Percentiles rank a stretch among this genome's conserved stretches.
phyloP scores from a whole-genome alignment of 441 rosid genomes.

The Erodium chrysanthum region DNA sequence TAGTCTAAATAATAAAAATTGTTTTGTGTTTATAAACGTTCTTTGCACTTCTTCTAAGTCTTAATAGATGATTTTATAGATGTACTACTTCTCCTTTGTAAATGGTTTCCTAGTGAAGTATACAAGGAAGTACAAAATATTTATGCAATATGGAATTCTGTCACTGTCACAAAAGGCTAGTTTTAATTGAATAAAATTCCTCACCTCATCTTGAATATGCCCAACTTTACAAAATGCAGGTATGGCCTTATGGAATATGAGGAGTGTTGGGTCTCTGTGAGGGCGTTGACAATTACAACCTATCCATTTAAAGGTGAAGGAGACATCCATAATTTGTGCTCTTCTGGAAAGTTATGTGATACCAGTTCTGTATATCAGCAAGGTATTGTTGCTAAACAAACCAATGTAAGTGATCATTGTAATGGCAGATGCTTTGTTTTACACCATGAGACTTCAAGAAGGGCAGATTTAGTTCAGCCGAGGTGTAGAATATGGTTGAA shows the following conservation, averaged over 20 bases:
- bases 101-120: not conserved
- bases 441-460: slow-evolving; percentile 44
- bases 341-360: slow-evolving; percentile 37
- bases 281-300: slow-evolving; percentile 41
- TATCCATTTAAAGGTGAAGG: slow-evolving; percentile 30
- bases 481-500: slow-evolving; percentile 43
- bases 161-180: not conserved
- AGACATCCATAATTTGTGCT: slow-evolving; percentile 42
- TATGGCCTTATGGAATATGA: slow-evolving; percentile 41
- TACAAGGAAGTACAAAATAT: not conserved
- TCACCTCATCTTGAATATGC: not conserved
- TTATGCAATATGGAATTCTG: slow-evolving; percentile 4
- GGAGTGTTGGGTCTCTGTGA: slow-evolving; percentile 38
- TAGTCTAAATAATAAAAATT: not conserved
- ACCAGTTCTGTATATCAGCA: slow-evolving; percentile 29
- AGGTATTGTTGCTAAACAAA: slow-evolving; percentile 22
- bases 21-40: not conserved
- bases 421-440: slow-evolving; percentile 37
- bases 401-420: slow-evolving; percentile 23
- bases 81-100: not conserved
- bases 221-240: slow-evolving; percentile 36
- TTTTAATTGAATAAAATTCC: slow-evolving; percentile 1
- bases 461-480: slow-evolving; percentile 24
- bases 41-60: slow-evolving; percentile 3
- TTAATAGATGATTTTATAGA: not conserved